phyloP scores from a whole-genome alignment of 257 asterid genomes.

The Penstemon eatonii region DNA sequence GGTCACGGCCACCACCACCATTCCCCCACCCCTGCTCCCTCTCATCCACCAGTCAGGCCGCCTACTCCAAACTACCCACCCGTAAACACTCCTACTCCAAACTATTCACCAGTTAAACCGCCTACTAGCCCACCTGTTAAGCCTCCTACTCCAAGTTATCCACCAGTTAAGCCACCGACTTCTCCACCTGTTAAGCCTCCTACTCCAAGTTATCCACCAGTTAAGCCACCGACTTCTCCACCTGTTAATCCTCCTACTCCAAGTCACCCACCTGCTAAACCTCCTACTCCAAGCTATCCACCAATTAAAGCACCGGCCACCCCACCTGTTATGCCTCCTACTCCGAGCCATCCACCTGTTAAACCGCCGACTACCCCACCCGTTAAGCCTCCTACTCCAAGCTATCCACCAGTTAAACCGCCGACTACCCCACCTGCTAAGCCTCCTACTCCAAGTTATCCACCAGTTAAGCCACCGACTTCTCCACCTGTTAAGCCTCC shows the following conservation, averaged over 20 bases:
- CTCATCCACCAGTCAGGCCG: background rate
- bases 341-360: conserved; percentile 5
- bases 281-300: too few species aligned
- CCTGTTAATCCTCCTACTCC: too few species aligned
- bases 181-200: conserved; percentile 20
- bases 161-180: conserved; percentile 15
- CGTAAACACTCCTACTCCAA: too few species aligned
- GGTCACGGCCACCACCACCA: conserved; percentile 32
- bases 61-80: background rate
- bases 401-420: conserved; percentile 18
- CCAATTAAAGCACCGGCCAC: too few species aligned
- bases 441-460: conserved; percentile 20
- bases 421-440: conserved; percentile 22
- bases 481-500: conserved; percentile 21
- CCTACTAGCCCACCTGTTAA: conserved; percentile 21
- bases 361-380: background rate
- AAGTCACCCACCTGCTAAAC: too few species aligned
- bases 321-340: background rate
- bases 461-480: conserved; percentile 16
- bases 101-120: conserved; percentile 17
- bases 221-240: too few species aligned
- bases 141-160: conserved; percentile 22
- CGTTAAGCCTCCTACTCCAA: background rate
- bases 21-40: conserved; percentile 16
- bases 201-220: too few species aligned